Conservation (phyloP, 129 eudicot genomes). For the Apium graveolens region DNA sequence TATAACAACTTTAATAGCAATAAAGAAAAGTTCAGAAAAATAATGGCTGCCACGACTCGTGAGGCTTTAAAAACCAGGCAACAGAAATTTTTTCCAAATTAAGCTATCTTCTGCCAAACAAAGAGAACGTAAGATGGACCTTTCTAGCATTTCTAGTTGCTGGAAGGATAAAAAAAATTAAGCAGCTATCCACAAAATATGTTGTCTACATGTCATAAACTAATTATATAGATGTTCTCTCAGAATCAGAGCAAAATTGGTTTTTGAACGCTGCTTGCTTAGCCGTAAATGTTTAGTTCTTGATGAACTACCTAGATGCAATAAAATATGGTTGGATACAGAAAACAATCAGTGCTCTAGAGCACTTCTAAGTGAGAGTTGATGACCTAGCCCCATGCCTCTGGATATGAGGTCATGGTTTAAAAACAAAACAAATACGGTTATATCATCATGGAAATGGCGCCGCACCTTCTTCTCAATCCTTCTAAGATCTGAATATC, state of each 20-base stretch:
- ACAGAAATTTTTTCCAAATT: too few species aligned
- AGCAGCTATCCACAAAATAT: not conserved
- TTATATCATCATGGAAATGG: slow-evolving; percentile 66
- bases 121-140: too few species aligned
- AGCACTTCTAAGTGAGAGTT: slow-evolving; percentile 50
- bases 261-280: not conserved
- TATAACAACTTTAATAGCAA: too few species aligned
- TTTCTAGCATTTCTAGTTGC: too few species aligned
- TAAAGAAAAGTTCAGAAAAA: too few species aligned
- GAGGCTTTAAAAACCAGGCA: too few species aligned
- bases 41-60: too few species aligned
- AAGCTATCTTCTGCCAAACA: too few species aligned
- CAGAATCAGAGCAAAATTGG: not conserved
- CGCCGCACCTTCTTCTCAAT: slow-evolving; percentile 61
- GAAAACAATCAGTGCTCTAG: slow-evolving; percentile 34
- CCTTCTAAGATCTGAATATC: slow-evolving; percentile 56
- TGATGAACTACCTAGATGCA: not conserved
- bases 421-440: slow-evolving; percentile 53
- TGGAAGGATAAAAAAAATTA: not conserved
- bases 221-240: not conserved
- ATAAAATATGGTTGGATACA: not conserved
- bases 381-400: slow-evolving; percentile 27
- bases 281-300: not conserved
- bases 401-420: slow-evolving; percentile 48
- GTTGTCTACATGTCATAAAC: not conserved